These are phyloP conservation scores for Mycocalia duriaeana DNA, from an alignment of 1,284 basidiomycete genomes.

Conservation along the genomic window DNA sequence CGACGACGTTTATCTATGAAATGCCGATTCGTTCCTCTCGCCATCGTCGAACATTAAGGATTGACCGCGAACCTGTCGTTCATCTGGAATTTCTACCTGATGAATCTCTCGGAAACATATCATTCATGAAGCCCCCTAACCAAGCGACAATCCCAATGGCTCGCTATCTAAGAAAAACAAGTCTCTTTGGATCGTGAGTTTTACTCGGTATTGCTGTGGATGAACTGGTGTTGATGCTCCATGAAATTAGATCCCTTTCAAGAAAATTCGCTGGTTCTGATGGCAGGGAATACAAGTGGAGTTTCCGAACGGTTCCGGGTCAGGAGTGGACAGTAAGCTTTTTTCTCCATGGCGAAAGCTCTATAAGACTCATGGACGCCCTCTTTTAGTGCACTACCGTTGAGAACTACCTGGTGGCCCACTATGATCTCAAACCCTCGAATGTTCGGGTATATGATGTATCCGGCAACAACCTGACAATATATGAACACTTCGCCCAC, in stretches of 20 bases:
- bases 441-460: conserved; percentile 51
- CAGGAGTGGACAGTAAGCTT: conserved; percentile 67
- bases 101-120: conserved; percentile 51
- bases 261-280: conserved; percentile 63
- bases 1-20: conserved; percentile 46
- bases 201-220: conserved; percentile 2
- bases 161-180: conserved; percentile 55
- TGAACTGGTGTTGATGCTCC: not conserved
- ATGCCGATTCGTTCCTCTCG: conserved; percentile 59
- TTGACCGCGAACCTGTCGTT: conserved; percentile 44
- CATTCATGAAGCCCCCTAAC: conserved; percentile 38
- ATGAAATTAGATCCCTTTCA: conserved; percentile 47
- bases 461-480: conserved; percentile 61
- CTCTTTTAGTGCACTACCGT: conserved; percentile 47
- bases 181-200: conserved; percentile 59
- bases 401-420: conserved; percentile 51
- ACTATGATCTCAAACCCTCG: conserved; percentile 52
- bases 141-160: conserved; percentile 47
- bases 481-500: conserved; percentile 52
- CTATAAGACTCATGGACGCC: not conserved
- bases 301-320: conserved; percentile 41
- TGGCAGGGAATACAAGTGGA: conserved; percentile 65
- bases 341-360: not conserved
- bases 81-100: conserved; percentile 53
- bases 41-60: conserved; percentile 47